These are phyloP conservation scores for Lipomyces oligophaga DNA, from an alignment of 805 yeast species.

Conservation along the genomic window DNA sequence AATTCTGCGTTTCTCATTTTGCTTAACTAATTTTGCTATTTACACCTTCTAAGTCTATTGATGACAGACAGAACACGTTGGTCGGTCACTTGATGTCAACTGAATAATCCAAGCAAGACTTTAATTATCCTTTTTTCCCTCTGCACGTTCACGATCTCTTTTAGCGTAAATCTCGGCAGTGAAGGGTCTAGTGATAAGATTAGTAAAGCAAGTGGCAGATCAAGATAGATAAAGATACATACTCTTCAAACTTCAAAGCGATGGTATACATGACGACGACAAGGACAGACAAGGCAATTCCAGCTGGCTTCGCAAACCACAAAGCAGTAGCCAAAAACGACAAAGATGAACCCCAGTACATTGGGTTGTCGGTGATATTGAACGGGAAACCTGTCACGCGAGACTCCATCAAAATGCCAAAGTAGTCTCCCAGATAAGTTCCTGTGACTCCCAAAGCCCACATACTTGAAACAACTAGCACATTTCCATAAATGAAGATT, in stretches of 20 bases:
- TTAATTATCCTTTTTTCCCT: slow-evolving; percentile 30
- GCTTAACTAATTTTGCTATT: no score
- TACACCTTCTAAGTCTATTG: no score
- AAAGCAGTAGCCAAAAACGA: slow-evolving; percentile 89
- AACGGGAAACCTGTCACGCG: slow-evolving; percentile 93
- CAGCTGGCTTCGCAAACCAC: slow-evolving; percentile 82
- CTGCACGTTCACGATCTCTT: slow-evolving; percentile 46
- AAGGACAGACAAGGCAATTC: slow-evolving; percentile 63
- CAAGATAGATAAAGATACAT: slow-evolving; percentile 18
- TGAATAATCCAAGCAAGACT: no score
- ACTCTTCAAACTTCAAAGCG: slow-evolving; percentile 84
- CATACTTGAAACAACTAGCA: slow-evolving; percentile 82
- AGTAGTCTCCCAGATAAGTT: slow-evolving; percentile 96
- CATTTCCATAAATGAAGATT: slow-evolving; percentile 65
- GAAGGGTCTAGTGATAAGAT: slow-evolving; percentile 54
- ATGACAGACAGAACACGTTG: no score
- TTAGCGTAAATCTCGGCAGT: slow-evolving; percentile 86
- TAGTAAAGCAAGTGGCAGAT: not conserved
- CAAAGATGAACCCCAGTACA: slow-evolving; percentile 91
- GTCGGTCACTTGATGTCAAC: no score
- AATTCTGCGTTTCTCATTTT: no score
- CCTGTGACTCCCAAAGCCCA: slow-evolving; percentile 92
- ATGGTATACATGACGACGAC: slow-evolving; percentile 79
- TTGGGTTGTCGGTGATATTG: slow-evolving; percentile 85
- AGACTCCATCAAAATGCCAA: slow-evolving; percentile 88